Conservation (phyloP, 2,329 filamentous ascomycete species). For the Anisogramma anomala region DNA sequence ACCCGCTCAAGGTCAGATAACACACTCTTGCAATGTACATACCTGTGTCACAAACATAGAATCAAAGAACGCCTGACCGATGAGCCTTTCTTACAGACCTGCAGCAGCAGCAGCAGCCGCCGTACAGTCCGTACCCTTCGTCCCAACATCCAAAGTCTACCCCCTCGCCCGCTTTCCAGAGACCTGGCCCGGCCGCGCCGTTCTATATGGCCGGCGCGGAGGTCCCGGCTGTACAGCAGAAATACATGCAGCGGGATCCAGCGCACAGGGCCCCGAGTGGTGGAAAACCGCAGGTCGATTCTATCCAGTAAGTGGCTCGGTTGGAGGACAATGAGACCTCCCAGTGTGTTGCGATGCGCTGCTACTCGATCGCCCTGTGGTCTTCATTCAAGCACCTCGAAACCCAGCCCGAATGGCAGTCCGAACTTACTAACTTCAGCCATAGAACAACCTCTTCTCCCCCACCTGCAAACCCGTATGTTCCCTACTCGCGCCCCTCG, state of each 20-base stretch:
- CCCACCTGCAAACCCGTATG: slow-evolving; percentile 12
- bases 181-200: slow-evolving; percentile 42
- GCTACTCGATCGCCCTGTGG: too few relatives aligned
- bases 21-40: slow-evolving; percentile 4
- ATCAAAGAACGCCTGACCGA: slow-evolving; percentile 4
- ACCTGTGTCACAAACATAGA: slow-evolving; percentile 18
- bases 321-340: background rate
- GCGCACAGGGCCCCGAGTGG: slow-evolving; percentile 36
- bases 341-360: background rate
- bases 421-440: too few relatives aligned
- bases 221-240: slow-evolving; percentile 31
- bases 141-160: slow-evolving; percentile 28
- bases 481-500: slow-evolving; percentile 11
- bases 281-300: slow-evolving; percentile 29
- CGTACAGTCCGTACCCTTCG: slow-evolving; percentile 26
- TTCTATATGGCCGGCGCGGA: slow-evolving; percentile 56
- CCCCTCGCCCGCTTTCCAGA: slow-evolving; percentile 43
- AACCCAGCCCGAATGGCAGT: too few relatives aligned
- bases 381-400: too few relatives aligned
- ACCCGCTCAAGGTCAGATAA: slow-evolving; percentile 32
- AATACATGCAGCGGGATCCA: slow-evolving; percentile 41
- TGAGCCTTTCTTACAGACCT: slow-evolving; percentile 4
- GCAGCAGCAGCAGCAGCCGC: slow-evolving; percentile 27
- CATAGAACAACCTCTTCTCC: slow-evolving; percentile 11
- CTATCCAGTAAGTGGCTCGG: slow-evolving; percentile 10